These are phyloP conservation scores for Torulaspora quercuum DNA, from an alignment of 805 yeast genomes.

Conservation along the genomic window DNA sequence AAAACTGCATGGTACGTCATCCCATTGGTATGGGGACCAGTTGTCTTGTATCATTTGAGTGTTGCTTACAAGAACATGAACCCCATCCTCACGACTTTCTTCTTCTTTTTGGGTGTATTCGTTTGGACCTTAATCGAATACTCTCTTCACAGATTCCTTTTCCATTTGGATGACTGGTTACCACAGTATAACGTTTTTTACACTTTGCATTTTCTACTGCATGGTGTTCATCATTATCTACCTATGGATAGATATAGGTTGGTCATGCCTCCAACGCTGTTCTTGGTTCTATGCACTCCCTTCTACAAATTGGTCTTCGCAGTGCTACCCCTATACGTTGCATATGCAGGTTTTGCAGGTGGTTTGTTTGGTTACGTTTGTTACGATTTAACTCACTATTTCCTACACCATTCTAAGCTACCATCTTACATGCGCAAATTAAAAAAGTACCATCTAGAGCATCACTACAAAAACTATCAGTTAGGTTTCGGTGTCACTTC, in stretches of 20 bases:
- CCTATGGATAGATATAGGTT: constrained; percentile 95
- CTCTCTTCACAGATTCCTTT: constrained; percentile 79
- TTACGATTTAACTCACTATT: constrained; percentile 93
- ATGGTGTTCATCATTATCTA: constrained; percentile 94
- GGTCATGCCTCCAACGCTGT: constrained; percentile 94
- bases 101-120: constrained; percentile 77
- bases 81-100: constrained; percentile 44
- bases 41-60: constrained; percentile 58
- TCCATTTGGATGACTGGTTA: constrained; percentile 83
- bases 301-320: constrained; percentile 73
- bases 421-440: constrained; percentile 73
- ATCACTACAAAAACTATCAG: constrained; percentile 95
- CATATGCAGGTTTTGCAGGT: constrained; percentile 93
- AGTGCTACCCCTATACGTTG: constrained; percentile 74
- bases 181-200: constrained; percentile 77
- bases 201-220: constrained; percentile 83
- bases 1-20: constrained; percentile 94
- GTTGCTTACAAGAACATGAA: constrained; percentile 53
- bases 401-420: constrained; percentile 81
- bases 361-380: constrained; percentile 90
- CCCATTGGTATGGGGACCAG: constrained; percentile 85
- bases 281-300: constrained; percentile 69
- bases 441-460: constrained; percentile 92
- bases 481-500: constrained; percentile 95
- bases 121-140: constrained; percentile 95